These are phyloP conservation scores for Pythium rishiriense DNA, from an alignment of 352 stramenopile species.

Conservation along the genomic window DNA sequence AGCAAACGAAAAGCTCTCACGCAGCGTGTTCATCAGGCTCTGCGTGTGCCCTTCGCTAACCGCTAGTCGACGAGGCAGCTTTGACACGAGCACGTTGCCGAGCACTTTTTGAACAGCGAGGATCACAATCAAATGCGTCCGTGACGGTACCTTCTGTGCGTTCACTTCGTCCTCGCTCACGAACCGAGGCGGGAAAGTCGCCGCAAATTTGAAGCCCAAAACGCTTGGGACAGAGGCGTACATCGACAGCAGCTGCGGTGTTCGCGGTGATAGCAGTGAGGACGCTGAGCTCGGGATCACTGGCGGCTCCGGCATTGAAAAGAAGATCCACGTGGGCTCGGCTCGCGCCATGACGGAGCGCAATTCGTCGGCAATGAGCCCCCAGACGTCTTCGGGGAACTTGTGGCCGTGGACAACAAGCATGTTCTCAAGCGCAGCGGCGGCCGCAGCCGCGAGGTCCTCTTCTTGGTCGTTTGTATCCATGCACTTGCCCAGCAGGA, in stretches of 20 bases:
- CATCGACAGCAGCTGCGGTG: conserved; percentile 68
- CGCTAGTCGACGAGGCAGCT: conserved; percentile 40
- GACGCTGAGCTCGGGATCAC: conserved; percentile 10
- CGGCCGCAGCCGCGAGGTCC: conserved; percentile 63
- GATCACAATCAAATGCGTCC: conserved; percentile 66
- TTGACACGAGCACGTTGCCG: conserved; percentile 63
- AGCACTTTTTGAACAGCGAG: conserved; percentile 66
- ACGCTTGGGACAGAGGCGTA: conserved; percentile 55
- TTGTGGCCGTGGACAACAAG: conserved; percentile 76
- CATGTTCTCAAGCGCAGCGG: conserved; percentile 60
- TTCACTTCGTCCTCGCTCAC: conserved; percentile 58
- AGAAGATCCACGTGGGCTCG: conserved; percentile 78
- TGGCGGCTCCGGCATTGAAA: conserved; percentile 33
- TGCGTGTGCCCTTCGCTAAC: conserved; percentile 59
- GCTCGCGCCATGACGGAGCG: conserved; percentile 70
- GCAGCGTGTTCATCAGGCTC: conserved; percentile 51
- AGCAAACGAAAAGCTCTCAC: conserved; percentile 73
- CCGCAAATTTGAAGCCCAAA: conserved; percentile 58
- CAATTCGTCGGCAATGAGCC: conserved; percentile 79
- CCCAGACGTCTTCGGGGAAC: conserved; percentile 80
- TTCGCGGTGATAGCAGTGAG: conserved; percentile 38
- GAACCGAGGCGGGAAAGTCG: conserved; percentile 52
- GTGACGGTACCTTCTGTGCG: conserved; percentile 58
- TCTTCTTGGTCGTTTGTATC: conserved; percentile 68
- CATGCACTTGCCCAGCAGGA: conserved; percentile 78